Conservation (phyloP, 2,329 filamentous ascomycete genomes). For the Arachnomyces sp. region DNA sequence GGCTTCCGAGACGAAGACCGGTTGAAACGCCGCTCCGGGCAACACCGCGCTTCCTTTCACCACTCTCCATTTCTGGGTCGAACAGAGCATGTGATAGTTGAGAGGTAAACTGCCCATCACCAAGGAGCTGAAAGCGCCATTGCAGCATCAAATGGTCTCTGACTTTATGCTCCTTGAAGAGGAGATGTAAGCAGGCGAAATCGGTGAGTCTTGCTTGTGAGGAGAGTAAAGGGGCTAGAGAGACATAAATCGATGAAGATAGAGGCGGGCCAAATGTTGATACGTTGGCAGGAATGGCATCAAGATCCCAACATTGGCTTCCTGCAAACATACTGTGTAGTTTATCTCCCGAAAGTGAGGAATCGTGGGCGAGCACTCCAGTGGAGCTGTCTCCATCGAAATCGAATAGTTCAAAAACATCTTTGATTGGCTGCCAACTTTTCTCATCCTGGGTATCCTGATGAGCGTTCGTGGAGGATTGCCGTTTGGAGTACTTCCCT, state of each 20-base stretch:
- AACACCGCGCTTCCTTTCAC: slow-evolving; percentile 62
- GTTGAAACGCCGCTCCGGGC: slow-evolving; percentile 63
- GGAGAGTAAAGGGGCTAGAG: slow-evolving; percentile 64
- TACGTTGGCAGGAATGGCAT: slow-evolving; percentile 9
- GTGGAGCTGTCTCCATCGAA: slow-evolving; percentile 8
- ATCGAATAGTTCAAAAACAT: slow-evolving; percentile 7
- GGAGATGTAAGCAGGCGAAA: slow-evolving; percentile 62
- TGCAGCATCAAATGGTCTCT: slow-evolving; percentile 66
- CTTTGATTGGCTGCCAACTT: slow-evolving; percentile 2
- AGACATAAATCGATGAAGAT: slow-evolving; percentile 53
- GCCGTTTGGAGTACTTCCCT: slow-evolving; percentile 20
- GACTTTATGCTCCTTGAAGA: slow-evolving; percentile 67
- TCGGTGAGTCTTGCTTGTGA: slow-evolving; percentile 72
- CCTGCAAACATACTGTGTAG: slow-evolving; percentile 23
- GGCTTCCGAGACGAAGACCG: slow-evolving; percentile 72
- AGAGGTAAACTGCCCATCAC: slow-evolving; percentile 74
- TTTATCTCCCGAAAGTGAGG: slow-evolving; percentile 20
- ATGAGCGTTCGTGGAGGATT: not conserved
- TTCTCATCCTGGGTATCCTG: not conserved
- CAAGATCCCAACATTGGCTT: slow-evolving; percentile 14
- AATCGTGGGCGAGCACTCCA: slow-evolving; percentile 17
- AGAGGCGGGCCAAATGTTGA: slow-evolving; percentile 32
- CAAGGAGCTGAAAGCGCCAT: slow-evolving; percentile 71
- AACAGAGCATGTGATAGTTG: slow-evolving; percentile 77
- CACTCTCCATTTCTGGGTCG: slow-evolving; percentile 69